phyloP scores from a whole-genome alignment of 257 asterid genomes.

The Linaria vulgaris region DNA sequence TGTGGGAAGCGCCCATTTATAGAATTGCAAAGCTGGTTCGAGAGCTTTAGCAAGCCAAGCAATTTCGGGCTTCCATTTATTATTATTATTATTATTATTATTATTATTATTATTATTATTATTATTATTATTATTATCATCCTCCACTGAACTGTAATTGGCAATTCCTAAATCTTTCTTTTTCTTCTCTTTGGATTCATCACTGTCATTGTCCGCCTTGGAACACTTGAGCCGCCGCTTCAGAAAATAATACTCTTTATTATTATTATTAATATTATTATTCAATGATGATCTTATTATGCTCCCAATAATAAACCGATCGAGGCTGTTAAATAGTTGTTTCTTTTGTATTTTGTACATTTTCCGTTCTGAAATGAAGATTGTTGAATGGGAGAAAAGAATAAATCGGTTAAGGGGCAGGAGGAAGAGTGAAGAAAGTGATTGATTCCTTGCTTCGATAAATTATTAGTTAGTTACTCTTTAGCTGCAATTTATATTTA shows the following conservation, averaged over 20 bases:
- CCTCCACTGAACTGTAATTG: constrained; percentile 40
- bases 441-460: no score
- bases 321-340: no score
- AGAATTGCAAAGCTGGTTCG: constrained; percentile 86
- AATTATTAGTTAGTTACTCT: no score
- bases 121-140: constrained; percentile 40
- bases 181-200: constrained; percentile 28
- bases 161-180: constrained; percentile 22
- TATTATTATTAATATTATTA: no score
- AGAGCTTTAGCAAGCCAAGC: constrained; percentile 83
- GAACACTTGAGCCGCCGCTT: constrained; percentile 69
- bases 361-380: no score
- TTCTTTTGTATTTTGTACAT: no score
- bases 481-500: no score
- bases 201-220: constrained; percentile 42
- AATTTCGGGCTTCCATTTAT: constrained; percentile 75
- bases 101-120: constrained; percentile 42
- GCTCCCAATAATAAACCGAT: no score
- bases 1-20: constrained; percentile 74
- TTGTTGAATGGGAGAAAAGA: no score
- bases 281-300: constrained; percentile 20
- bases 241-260: constrained; percentile 38
- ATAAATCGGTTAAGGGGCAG: no score
- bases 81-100: constrained; percentile 25
- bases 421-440: no score